These are phyloP conservation scores for Curvularia sp. DNA, from an alignment of 2,329 filamentous ascomycete species.

Conservation along the genomic window DNA sequence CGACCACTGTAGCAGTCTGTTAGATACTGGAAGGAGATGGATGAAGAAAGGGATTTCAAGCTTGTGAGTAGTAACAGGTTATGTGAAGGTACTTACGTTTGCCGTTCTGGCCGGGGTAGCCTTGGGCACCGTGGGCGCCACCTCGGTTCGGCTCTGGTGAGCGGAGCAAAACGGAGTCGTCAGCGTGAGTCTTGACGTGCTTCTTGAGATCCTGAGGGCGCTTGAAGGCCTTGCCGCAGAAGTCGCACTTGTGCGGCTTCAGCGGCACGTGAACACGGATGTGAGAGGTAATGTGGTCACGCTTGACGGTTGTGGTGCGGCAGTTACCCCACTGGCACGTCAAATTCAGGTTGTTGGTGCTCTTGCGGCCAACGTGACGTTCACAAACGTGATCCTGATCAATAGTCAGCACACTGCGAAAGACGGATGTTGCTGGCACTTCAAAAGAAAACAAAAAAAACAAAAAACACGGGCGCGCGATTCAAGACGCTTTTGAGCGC, in stretches of 20 bases:
- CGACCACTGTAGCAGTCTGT: constrained; percentile 50
- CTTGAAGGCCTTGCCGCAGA: constrained; percentile 99
- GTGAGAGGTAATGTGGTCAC: constrained; percentile 98
- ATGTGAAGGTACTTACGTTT: constrained; percentile 49
- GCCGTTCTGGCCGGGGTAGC: constrained; percentile 47
- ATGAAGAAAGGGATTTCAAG: constrained; percentile 1
- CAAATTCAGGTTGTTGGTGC: constrained; percentile 97
- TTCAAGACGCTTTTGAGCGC: neutral
- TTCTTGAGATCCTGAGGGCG: constrained; percentile 98
- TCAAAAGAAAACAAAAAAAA: no score
- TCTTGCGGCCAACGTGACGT: constrained; percentile 97
- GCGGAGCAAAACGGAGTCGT: constrained; percentile 80
- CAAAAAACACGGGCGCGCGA: no score
- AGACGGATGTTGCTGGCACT: neutral
- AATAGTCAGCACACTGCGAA: constrained; percentile 19
- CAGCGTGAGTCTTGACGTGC: constrained; percentile 98
- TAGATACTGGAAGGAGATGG: constrained; percentile 43
- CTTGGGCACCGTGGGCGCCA: constrained; percentile 46
- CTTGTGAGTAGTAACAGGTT: constrained; percentile 2
- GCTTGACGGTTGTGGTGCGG: constrained; percentile 95
- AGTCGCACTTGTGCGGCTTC: constrained; percentile 98
- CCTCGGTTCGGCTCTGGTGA: constrained; percentile 67
- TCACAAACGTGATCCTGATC: constrained; percentile 94
- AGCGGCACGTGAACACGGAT: constrained; percentile 98
- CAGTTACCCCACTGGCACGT: constrained; percentile 98